Evolutionary conservation across 768 basidiomycete species (phyloP).

Genomic region (Fomitopsis pulvina): DNA sequence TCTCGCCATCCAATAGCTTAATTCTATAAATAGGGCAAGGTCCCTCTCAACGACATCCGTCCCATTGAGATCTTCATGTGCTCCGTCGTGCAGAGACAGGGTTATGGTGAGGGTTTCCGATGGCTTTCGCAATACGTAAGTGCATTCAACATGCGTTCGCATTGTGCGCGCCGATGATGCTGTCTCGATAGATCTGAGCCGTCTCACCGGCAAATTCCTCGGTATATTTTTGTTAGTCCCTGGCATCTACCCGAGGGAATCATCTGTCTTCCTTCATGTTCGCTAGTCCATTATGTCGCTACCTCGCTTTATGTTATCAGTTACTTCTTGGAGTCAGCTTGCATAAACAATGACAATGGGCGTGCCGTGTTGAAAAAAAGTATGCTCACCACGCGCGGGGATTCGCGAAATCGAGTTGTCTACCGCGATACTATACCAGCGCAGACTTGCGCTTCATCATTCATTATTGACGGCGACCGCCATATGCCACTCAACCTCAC

Average conservation of each 20-base stretch:
- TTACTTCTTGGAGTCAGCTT: slow-evolving; percentile 8
- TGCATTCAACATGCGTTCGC: slow-evolving; percentile 2
- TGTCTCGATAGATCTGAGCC: slow-evolving; percentile 18
- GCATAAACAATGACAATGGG: no score
- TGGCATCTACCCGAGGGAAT: no score
- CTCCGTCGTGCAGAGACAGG: slow-evolving; percentile 97
- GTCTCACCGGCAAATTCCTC: not conserved
- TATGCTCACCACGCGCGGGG: not conserved
- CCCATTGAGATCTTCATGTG: slow-evolving; percentile 99
- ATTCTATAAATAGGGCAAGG: slow-evolving; percentile 68
- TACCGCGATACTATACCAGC: no score
- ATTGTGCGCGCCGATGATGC: slow-evolving; percentile 5
- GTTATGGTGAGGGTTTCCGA: slow-evolving; percentile 97
- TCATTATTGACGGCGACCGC: no score
- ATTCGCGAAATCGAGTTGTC: not conserved
- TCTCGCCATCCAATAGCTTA: slow-evolving; percentile 4
- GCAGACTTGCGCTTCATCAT: no score
- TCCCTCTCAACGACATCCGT: slow-evolving; percentile 92
- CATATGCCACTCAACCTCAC: no score
- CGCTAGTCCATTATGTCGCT: slow-evolving; percentile 1
- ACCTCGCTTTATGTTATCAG: not conserved
- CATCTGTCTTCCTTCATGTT: not conserved
- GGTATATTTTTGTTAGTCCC: not conserved
- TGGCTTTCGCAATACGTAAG: slow-evolving; percentile 97
- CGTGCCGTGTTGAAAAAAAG: not conserved